Evolutionary conservation across 257 asterid genomes (phyloP).

Genomic region (Solanum tarijense): DNA sequence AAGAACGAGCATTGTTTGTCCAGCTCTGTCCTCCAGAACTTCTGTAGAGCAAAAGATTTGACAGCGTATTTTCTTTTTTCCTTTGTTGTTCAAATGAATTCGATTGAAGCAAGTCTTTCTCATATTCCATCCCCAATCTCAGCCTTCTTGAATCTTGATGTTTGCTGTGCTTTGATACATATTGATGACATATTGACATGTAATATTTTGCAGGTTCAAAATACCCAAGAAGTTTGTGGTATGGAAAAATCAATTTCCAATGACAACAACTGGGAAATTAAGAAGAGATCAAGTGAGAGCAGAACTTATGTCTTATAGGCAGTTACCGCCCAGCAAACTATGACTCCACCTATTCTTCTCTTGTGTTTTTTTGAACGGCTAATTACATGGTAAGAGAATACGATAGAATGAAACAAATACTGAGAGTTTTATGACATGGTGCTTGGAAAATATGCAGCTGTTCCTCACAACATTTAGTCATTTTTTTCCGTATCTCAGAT

Average conservation of each 20-base stretch:
- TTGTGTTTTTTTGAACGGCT: neutral
- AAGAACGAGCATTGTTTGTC: conserved; percentile 26
- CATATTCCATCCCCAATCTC: neutral
- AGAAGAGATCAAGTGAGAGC: conserved; percentile 58
- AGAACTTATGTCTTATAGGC: conserved; percentile 32
- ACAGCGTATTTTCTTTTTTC: conserved; percentile 40
- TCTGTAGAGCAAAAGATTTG: conserved; percentile 48
- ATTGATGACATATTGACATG: neutral
- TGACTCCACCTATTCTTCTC: conserved; percentile 5
- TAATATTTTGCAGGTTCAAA: conserved; percentile 46
- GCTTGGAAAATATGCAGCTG: neutral
- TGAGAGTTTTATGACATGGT: neutral
- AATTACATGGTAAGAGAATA: neutral
- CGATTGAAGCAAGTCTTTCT: neutral
- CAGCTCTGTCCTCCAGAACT: conserved; percentile 44
- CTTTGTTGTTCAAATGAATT: neutral
- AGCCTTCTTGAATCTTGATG: neutral
- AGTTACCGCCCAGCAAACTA: conserved; percentile 41
- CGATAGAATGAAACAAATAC: neutral
- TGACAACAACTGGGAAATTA: conserved; percentile 71
- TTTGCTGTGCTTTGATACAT: neutral
- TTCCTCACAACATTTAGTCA: neutral
- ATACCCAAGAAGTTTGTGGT: conserved; percentile 48
- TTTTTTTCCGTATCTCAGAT: neutral
- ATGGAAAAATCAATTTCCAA: conserved; percentile 58